Percentiles rank a stretch among this genome's conserved stretches.
These are phyloP conservation scores for Populus alba DNA, from an alignment of 345 rosid genomes.

Conservation along the genomic window DNA sequence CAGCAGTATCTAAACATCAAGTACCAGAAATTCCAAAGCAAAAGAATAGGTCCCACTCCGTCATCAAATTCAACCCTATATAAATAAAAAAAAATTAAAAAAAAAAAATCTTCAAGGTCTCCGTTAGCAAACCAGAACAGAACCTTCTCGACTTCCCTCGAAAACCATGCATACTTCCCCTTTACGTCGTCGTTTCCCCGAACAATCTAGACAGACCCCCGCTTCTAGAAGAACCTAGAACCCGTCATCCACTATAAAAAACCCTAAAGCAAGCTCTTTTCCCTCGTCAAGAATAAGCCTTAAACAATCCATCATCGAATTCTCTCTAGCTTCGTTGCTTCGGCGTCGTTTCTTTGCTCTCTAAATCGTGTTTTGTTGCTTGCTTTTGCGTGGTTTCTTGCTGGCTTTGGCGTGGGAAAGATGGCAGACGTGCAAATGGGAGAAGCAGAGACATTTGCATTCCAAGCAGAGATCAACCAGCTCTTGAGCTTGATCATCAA, in stretches of 20 bases:
- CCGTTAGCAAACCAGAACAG: constrained; percentile 5
- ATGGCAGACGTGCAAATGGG: constrained; percentile 80
- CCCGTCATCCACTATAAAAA: constrained; percentile 22
- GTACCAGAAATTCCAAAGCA: no score
- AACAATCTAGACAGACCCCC: constrained; percentile 45
- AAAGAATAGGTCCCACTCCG: no score
- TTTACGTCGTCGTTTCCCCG: constrained; percentile 39
- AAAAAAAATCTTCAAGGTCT: constrained; percentile 24
- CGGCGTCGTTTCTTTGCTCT: no score
- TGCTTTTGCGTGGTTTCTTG: neutral
- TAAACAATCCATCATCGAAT: no score
- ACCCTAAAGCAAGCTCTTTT: no score
- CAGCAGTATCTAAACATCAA: no score
- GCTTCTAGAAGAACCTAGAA: constrained; percentile 47
- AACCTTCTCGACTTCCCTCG: constrained; percentile 16
- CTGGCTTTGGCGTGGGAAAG: neutral
- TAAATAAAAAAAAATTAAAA: no score
- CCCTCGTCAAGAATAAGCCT: no score
- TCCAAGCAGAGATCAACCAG: constrained; percentile 93
- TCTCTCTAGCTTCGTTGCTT: no score
- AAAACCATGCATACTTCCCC: neutral
- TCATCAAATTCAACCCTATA: no score
- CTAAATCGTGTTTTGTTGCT: no score
- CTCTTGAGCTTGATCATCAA: constrained; percentile 79
- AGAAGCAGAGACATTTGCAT: constrained; percentile 84